Conservation (phyloP, 176 grass and related monocot species). For the Raddia guianensis region DNA sequence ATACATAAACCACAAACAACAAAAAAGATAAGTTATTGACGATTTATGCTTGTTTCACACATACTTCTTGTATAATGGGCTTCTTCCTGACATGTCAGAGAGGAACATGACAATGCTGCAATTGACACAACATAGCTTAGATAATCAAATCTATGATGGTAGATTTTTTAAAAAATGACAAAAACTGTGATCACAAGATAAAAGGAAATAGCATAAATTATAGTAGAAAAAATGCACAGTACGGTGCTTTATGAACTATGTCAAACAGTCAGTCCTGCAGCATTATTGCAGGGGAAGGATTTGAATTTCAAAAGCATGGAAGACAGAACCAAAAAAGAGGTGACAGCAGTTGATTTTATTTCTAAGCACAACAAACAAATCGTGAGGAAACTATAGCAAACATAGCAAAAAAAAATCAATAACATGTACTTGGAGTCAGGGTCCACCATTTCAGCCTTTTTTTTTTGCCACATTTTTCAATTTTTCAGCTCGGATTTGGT, state of each 20-base stretch:
- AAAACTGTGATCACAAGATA: neutral
- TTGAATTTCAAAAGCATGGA: neutral
- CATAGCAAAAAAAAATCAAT: neutral
- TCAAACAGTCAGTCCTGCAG: neutral
- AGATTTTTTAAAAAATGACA: neutral
- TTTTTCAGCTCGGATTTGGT: too few species aligned
- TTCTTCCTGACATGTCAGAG: slow-evolving; percentile 94
- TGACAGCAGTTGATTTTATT: neutral
- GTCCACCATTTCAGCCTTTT: too few species aligned
- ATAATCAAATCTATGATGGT: slow-evolving; percentile 41
- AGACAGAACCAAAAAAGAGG: neutral
- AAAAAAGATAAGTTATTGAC: slow-evolving; percentile 32
- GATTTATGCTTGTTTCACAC: slow-evolving; percentile 28
- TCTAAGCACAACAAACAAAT: neutral
- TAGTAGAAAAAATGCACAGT: neutral
- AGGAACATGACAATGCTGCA: slow-evolving; percentile 87
- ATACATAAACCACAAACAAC: slow-evolving; percentile 31
- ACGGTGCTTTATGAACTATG: neutral
- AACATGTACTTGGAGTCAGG: too few species aligned
- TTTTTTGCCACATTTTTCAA: too few species aligned
- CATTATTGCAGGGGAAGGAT: neutral
- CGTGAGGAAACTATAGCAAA: neutral
- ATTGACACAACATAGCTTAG: slow-evolving; percentile 43
- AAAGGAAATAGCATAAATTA: slow-evolving; percentile 10
- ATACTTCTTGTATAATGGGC: slow-evolving; percentile 97